Percentiles rank a stretch among this genome's conserved stretches.
phyloP scores from a whole-genome alignment of 352 stramenopile genomes.

The Phytophthora fragariae region DNA sequence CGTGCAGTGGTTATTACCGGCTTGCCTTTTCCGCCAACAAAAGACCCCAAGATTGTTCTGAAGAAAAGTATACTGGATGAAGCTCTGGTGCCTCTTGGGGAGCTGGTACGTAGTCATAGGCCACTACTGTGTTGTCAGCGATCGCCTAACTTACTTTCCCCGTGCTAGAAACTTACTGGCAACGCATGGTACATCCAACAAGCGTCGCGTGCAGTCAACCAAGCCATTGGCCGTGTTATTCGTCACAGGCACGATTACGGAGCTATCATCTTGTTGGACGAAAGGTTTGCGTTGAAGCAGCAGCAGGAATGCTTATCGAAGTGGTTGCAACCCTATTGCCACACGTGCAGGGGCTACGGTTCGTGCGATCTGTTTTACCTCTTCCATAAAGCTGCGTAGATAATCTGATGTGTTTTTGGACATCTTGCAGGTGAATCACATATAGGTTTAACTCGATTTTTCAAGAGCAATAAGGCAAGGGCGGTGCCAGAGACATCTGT shows the following conservation, averaged over 20 bases:
- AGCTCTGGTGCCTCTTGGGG: constrained; percentile 56
- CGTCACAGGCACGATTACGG: constrained; percentile 98
- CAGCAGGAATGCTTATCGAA: constrained; percentile 95
- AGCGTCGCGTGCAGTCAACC: constrained; percentile 98
- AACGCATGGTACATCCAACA: constrained; percentile 99
- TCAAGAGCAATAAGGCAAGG: constrained; percentile 77
- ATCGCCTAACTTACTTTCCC: constrained; percentile 7
- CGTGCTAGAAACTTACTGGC: constrained; percentile 87
- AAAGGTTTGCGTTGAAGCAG: constrained; percentile 93
- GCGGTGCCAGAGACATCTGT: constrained; percentile 31
- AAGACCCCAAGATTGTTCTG: constrained; percentile 97
- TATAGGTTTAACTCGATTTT: constrained; percentile 85
- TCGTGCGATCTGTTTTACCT: constrained; percentile 10
- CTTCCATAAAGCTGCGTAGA: not conserved
- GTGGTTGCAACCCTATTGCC: constrained; percentile 93
- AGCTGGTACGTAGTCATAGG: constrained; percentile 52
- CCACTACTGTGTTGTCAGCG: not conserved
- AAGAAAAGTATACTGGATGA: constrained; percentile 98
- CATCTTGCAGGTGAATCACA: constrained; percentile 71
- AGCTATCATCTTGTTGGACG: constrained; percentile 97
- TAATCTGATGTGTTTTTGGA: constrained; percentile 11
- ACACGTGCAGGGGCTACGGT: constrained; percentile 75
- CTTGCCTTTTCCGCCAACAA: constrained; percentile 97
- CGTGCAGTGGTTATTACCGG: constrained; percentile 99
- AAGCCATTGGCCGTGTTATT: constrained; percentile 99